phyloP scores from a whole-genome alignment of 2,329 filamentous ascomycete genomes.

The Stagonosporopsis rhizophila region DNA sequence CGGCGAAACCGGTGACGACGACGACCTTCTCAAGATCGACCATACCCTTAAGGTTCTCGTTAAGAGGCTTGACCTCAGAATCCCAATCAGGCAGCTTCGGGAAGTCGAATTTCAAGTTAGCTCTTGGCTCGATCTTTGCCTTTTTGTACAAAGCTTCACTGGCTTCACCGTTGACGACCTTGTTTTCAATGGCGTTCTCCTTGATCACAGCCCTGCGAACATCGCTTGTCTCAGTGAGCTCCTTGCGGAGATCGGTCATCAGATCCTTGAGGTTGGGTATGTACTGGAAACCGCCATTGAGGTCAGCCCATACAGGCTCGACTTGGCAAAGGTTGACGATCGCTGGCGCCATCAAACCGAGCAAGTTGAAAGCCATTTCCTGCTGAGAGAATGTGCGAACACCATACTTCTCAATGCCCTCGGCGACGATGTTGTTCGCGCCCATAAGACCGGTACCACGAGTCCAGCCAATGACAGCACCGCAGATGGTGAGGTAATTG shows the following conservation, averaged over 20 bases:
- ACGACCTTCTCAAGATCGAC: conserved; percentile 98
- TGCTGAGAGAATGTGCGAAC: conserved; percentile 98
- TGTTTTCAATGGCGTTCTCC: conserved; percentile 95
- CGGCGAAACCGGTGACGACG: conserved; percentile 94
- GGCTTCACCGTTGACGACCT: conserved; percentile 92
- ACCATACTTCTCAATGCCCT: conserved; percentile 94
- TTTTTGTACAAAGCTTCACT: conserved; percentile 95
- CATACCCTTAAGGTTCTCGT: conserved; percentile 91
- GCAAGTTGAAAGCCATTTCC: conserved; percentile 98
- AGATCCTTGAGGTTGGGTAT: conserved; percentile 93
- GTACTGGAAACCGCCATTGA: conserved; percentile 98
- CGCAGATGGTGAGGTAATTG: conserved; percentile 97
- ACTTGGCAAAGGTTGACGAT: conserved; percentile 95
- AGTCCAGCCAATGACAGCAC: conserved; percentile 98
- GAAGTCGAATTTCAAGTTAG: conserved; percentile 98
- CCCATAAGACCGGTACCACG: conserved; percentile 98
- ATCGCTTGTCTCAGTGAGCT: conserved; percentile 94
- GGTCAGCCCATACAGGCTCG: conserved; percentile 94
- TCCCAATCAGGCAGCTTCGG: conserved; percentile 91
- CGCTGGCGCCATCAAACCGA: conserved; percentile 92
- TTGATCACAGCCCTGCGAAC: conserved; percentile 92
- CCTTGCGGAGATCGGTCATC: conserved; percentile 92
- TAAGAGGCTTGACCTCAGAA: conserved; percentile 85
- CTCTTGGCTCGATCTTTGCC: conserved; percentile 88
- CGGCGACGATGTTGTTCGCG: conserved; percentile 95